Evolutionary conservation across 73 alveolate species (phyloP).

Genomic region (Paramecium biaurelia): DNA sequence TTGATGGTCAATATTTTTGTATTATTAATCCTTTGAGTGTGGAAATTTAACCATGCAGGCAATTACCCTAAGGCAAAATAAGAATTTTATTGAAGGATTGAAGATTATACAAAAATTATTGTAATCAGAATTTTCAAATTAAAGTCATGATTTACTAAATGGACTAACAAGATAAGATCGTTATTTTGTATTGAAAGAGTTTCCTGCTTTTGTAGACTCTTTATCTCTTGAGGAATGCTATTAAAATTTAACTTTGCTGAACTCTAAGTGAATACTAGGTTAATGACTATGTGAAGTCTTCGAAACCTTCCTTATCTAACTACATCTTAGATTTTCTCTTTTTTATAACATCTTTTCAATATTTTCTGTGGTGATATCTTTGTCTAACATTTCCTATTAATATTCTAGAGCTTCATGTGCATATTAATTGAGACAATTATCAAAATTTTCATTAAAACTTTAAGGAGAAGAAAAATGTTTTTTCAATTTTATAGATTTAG

Average conservation of each 20-base stretch:
- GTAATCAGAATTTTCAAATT: background rate
- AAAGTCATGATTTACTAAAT: background rate
- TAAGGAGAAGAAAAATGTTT: background rate
- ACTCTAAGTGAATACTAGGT: background rate
- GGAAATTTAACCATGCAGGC: background rate
- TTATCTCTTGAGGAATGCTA: background rate
- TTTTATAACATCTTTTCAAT: background rate
- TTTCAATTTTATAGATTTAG: background rate
- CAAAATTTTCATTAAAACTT: background rate
- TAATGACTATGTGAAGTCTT: constrained; percentile 9
- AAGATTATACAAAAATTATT: background rate
- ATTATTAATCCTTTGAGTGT: constrained; percentile 24
- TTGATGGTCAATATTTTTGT: constrained; percentile 80
- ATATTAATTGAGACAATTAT: background rate
- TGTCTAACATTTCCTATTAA: background rate
- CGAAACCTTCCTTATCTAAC: background rate
- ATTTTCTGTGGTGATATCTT: background rate
- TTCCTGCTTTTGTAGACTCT: constrained; percentile 35
- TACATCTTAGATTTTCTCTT: background rate
- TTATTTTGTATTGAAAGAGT: background rate
- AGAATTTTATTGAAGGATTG: constrained; percentile 39
- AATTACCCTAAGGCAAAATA: constrained; percentile 61
- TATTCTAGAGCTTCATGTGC: background rate
- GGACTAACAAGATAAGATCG: constrained; percentile 51
- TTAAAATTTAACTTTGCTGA: background rate